These are phyloP conservation scores for Piloderma croceum DNA, from an alignment of 768 basidiomycete species.

Conservation along the genomic window DNA sequence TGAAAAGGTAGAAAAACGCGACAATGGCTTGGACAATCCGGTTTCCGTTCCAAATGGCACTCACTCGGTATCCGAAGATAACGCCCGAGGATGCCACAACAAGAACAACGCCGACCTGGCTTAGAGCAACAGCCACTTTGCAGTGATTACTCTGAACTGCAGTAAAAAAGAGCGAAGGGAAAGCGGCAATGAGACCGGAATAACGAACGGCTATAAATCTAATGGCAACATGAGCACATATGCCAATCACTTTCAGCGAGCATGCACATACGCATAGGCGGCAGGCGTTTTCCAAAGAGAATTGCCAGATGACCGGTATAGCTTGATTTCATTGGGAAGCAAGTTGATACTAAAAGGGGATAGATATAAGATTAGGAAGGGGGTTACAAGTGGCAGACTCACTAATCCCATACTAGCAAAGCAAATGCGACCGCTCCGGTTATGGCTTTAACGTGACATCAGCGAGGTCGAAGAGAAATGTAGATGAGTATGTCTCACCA, in stretches of 20 bases:
- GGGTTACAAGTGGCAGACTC: conserved; percentile 7
- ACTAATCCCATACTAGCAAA: conserved; percentile 31
- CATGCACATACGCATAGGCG: conserved; percentile 26
- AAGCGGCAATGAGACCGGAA: conserved; percentile 24
- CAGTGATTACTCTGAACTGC: conserved; percentile 25
- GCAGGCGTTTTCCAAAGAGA: conserved; percentile 23
- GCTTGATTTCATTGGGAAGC: conserved; percentile 25
- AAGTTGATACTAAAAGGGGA: conserved; percentile 19
- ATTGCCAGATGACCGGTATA: conserved; percentile 21
- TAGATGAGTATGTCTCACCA: too few species aligned
- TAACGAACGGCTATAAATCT: conserved; percentile 32
- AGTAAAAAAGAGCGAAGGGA: conserved; percentile 25
- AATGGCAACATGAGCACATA: not conserved
- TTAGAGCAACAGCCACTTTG: conserved; percentile 24
- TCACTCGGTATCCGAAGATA: conserved; percentile 30
- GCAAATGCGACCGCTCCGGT: conserved; percentile 26
- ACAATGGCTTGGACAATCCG: conserved; percentile 21
- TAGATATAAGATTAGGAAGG: not conserved
- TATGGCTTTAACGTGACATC: too few species aligned
- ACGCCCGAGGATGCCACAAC: conserved; percentile 26
- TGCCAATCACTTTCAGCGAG: not conserved
- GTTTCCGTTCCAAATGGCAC: conserved; percentile 28
- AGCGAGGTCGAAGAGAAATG: too few species aligned
- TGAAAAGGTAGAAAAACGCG: conserved; percentile 19
- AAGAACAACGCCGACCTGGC: conserved; percentile 25